These are phyloP conservation scores for Mycena olivaceomarginata DNA, from an alignment of 768 basidiomycete genomes.

Conservation along the genomic window DNA sequence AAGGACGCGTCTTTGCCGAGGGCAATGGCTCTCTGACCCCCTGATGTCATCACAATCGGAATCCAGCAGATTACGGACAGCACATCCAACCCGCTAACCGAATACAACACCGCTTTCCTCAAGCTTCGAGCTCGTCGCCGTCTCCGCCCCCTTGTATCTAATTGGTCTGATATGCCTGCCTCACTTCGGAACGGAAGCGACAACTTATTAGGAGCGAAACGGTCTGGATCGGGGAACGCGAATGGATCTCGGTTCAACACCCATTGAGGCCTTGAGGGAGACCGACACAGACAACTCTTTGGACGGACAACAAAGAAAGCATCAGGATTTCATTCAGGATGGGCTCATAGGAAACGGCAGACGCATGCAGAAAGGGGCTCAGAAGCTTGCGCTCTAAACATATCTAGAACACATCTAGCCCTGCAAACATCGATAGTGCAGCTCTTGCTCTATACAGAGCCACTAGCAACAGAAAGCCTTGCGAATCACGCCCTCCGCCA, in stretches of 20 bases:
- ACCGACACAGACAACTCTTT: too few relatives aligned
- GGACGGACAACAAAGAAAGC: too few relatives aligned
- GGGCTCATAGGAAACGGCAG: too few relatives aligned
- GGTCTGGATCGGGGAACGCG: too few relatives aligned
- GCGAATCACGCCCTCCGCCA: constrained; percentile 1
- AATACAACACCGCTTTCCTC: constrained; percentile 10
- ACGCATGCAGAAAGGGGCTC: too few relatives aligned
- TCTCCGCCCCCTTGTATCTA: background rate
- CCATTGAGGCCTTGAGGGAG: too few relatives aligned
- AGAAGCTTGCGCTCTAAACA: too few relatives aligned
- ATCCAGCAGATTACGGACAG: constrained; percentile 13
- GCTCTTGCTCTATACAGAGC: background rate
- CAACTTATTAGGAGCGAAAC: too few relatives aligned
- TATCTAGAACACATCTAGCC: constrained; percentile 1
- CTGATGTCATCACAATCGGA: constrained; percentile 8
- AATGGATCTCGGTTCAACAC: too few relatives aligned
- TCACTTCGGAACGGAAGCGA: background rate
- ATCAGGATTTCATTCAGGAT: too few relatives aligned
- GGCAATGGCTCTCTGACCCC: background rate
- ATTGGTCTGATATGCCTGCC: background rate
- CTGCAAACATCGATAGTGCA: constrained; percentile 1
- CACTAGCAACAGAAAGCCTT: constrained; percentile 12
- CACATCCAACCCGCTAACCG: background rate
- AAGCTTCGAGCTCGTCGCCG: constrained; percentile 13
- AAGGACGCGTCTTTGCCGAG: too few relatives aligned